Base-by-base conservation (phyloP, 202 grass and related monocot species). In the Saccharum hybrid region DNA sequence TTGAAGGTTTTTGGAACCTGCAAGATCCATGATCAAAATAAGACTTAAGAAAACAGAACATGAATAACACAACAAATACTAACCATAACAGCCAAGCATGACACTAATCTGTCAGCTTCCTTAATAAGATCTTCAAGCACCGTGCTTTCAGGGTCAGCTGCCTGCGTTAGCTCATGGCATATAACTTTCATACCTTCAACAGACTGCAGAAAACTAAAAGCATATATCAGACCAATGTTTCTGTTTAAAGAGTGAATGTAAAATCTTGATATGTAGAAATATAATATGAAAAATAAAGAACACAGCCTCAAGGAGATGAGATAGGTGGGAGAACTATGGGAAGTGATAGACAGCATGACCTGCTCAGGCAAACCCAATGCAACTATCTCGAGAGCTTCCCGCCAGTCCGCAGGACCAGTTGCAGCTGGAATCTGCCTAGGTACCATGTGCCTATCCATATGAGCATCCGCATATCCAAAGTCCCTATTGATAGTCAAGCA, bases 141-240 rank as follows among this genome's bases (percentile, higher is more conserved):
- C 22, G 78, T 88, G 68, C 88, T 94, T 82, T 96, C 89, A 10
- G 91, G 84, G 19, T 99, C 96, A 68, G 65, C 85, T 2, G 68
- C 81, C 77, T 96, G 96, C 26, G 96, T 96, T 70, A 99, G 67
- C 81, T 99, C 96, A 86, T 99, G 91, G 83, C 96, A 99, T 59
- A 99, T 96, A 69, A 96, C 88, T 84, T 99, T 99, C 96, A 99
- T 99, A 49, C 91, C 96, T 94, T 99, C 96, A 79, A 99, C 96
- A 40, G 96, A 99, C 96, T 99, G 91, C 91, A 85, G 31, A 64
- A 63, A 83, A 84, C 30, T 11, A 66, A 90, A 84, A 21, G 42
- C 11, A 75, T 6, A 65, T 31, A 18, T 72, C 60, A 90, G 52
- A 63, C 39, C 54, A 56, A 73, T 12, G 41, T 22, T 34, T 67